Evolutionary conservation across 2,329 filamentous ascomycete species (phyloP).

Genomic region (Verticillium tricorpus): DNA sequence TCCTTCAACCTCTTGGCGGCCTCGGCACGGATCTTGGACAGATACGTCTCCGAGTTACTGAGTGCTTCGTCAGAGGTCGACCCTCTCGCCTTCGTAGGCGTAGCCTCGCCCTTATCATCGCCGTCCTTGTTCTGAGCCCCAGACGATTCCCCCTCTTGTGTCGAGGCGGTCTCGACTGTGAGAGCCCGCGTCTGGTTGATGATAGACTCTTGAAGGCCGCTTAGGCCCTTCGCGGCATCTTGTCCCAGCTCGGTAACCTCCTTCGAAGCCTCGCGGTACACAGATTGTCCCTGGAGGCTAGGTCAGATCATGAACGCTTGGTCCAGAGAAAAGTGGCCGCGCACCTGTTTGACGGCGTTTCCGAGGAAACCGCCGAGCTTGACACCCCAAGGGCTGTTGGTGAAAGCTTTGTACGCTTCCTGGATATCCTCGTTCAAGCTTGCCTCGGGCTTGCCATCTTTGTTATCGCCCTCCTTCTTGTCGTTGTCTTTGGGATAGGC

Average conservation of each 20-base stretch:
- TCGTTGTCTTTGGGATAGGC: constrained; percentile 57
- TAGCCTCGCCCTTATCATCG: constrained; percentile 34
- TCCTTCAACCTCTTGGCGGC: constrained; percentile 82
- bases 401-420: constrained; percentile 92
- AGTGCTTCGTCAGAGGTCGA: constrained; percentile 36
- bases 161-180: constrained; percentile 50
- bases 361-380: constrained; percentile 84
- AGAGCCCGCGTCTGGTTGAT: constrained; percentile 70
- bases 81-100: constrained; percentile 39
- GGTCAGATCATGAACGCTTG: constrained; percentile 1
- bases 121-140: constrained; percentile 11
- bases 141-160: constrained; percentile 15
- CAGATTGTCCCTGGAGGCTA: constrained; percentile 62
- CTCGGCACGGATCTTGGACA: constrained; percentile 71
- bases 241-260: constrained; percentile 75
- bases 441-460: constrained; percentile 36
- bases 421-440: constrained; percentile 84
- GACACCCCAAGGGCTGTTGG: constrained; percentile 85
- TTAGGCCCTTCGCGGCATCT: constrained; percentile 78
- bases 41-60: constrained; percentile 55
- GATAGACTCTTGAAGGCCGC: constrained; percentile 62
- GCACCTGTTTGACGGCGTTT: constrained; percentile 87
- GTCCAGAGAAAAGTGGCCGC: constrained; percentile 15
- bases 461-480: constrained; percentile 30
- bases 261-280: constrained; percentile 81